Evolutionary conservation across 2,329 filamentous ascomycete species (phyloP), one percentile per base, ranked within the genome.

Genomic region (Clonostachys rosea): DNA sequence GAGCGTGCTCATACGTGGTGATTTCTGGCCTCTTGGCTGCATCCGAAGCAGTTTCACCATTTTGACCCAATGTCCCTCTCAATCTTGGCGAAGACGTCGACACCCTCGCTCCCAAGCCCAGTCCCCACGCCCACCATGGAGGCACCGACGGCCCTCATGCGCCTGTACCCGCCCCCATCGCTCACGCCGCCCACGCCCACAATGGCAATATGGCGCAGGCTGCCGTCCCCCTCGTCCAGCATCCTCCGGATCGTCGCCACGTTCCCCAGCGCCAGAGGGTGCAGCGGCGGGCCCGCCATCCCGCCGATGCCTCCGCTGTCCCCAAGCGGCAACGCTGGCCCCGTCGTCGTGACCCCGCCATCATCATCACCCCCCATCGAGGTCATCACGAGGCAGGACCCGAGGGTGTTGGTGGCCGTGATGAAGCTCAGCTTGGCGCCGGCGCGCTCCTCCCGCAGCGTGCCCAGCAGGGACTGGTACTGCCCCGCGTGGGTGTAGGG

Each of bases 171-270:
- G 4, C 65, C 72, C 0, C 64, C 68, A 59, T 91, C 84, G 20
- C 74, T 68, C 2, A 91, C 87, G 2, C 88, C 88, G 2, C 88
- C 88, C 0, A 88, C 78, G 0, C 88, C 88, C 47, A 91, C 81
- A 33, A 91, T 71, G 14, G 70, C 68, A 20, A 91, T 69, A n/a
- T 75, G 68, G 10, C 63, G 63, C 43, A 89, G 62, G 36, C 55
- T 54, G 0, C 68, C 56, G 13, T 72, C 57, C 34, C 66, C 62
- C 36, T n/a, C 14, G 53, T 84, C 78, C 14, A 91, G 61, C 65
- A 87, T 59, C 17, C 60, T 63, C 17, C 83, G 66, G n/a, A 92
- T 73, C 1, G 79, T 84, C n/a, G 71, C 71, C 34, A 91, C 87
- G 55, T 91, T 92, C 0, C 88, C 88, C 33, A 92, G 63, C 1